Conservation (phyloP, 768 basidiomycete genomes). For the Exsudoporus frostii region DNA sequence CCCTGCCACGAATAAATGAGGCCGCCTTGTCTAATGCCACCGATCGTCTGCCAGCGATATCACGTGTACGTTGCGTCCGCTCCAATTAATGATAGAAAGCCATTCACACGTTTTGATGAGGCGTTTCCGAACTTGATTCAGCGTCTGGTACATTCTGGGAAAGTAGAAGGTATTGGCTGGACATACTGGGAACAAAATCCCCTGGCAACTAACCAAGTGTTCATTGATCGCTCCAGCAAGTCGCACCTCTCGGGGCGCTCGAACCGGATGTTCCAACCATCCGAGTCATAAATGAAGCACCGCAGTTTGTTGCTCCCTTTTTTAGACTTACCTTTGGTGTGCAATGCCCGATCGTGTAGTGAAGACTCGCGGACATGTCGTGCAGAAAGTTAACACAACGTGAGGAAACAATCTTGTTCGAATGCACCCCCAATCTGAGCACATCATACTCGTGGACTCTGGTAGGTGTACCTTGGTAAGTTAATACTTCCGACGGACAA, state of each 20-base stretch:
- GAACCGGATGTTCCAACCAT: not conserved
- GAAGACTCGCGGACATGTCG: not conserved
- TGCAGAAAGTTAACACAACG: not conserved
- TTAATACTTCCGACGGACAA: not conserved
- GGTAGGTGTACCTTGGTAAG: not conserved
- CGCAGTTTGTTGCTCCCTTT: not conserved
- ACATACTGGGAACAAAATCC: not conserved
- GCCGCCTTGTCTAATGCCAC: not conserved
- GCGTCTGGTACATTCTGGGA: not conserved
- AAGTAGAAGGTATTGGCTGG: not conserved
- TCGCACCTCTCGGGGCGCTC: not conserved
- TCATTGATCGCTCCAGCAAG: not conserved
- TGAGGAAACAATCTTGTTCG: not conserved
- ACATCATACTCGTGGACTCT: not conserved
- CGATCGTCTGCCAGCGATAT: not conserved
- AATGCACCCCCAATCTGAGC: not conserved
- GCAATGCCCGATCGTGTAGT: not conserved
- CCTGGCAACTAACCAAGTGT: not conserved
- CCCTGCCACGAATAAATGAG: not conserved
- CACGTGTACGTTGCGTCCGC: not conserved
- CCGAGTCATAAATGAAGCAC: not conserved
- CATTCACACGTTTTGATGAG: constrained; percentile 3
- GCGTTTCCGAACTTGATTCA: not conserved
- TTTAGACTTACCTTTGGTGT: not conserved
- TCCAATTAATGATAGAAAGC: not conserved